Conservation (phyloP, 148 eudicot species). For the Chenopodium formosanum region DNA sequence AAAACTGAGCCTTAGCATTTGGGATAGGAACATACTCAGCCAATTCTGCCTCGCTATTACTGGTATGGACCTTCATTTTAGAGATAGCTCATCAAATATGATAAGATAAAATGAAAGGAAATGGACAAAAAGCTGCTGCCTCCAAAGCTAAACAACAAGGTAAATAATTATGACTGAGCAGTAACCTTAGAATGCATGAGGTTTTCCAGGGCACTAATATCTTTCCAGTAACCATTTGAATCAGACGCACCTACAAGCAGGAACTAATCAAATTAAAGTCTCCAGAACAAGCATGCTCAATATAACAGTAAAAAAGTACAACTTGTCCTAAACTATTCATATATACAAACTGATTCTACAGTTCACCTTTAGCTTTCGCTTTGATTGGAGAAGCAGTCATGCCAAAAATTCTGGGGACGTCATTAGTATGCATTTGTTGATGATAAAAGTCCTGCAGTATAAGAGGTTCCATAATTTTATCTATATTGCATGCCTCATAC, state of each 20-base stretch:
- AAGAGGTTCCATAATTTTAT: background rate
- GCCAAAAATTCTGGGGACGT: slow-evolving; percentile 86
- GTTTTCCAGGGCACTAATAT: slow-evolving; percentile 64
- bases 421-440: slow-evolving; percentile 31
- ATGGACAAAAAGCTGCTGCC: background rate
- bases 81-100: slow-evolving; percentile 8
- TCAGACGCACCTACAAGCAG: slow-evolving; percentile 42
- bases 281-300: background rate
- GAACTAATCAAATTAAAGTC: background rate
- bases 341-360: background rate
- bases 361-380: slow-evolving; percentile 54
- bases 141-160: background rate
- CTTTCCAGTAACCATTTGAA: slow-evolving; percentile 47
- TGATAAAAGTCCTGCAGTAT: slow-evolving; percentile 75
- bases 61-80: slow-evolving; percentile 70
- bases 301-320: background rate
- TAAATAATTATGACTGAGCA: background rate
- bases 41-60: slow-evolving; percentile 58
- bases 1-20: slow-evolving; percentile 46
- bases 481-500: background rate
- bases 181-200: slow-evolving; percentile 59
- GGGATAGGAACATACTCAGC: slow-evolving; percentile 57
- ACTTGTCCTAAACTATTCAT: background rate
- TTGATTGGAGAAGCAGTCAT: slow-evolving; percentile 96
- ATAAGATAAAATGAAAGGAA: background rate